Evolutionary conservation across 2,329 filamentous ascomycete genomes (phyloP).

Genomic region (Beauveria caledonica): DNA sequence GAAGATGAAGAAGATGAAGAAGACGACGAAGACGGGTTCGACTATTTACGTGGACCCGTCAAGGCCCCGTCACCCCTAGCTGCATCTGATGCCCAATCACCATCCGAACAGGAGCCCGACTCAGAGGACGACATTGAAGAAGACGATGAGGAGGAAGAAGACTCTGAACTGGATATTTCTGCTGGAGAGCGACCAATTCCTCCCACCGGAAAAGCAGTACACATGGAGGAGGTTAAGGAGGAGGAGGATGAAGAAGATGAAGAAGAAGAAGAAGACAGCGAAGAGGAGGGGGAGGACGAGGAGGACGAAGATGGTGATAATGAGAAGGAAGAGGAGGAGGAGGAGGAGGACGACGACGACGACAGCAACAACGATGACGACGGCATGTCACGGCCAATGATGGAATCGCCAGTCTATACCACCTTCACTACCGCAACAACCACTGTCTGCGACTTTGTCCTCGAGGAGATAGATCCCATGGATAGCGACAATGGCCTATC

Average conservation of each 20-base stretch:
- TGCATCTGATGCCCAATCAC: neutral
- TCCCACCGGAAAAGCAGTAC: neutral
- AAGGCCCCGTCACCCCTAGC: neutral
- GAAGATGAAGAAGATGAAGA: too few species aligned
- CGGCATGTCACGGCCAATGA: neutral
- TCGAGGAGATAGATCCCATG: slow-evolving; percentile 41
- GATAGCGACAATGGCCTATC: slow-evolving; percentile 36
- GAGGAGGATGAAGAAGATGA: neutral
- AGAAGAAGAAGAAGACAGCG: neutral
- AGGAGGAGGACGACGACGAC: neutral
- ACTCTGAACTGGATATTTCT: neutral
- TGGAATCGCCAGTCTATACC: slow-evolving; percentile 15
- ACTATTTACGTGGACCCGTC: neutral
- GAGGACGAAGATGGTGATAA: slow-evolving; percentile 9
- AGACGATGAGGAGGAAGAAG: neutral
- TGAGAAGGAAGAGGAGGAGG: neutral
- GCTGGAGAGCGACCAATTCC: neutral
- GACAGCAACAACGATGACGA: neutral
- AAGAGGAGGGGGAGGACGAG: neutral
- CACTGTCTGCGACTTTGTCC: slow-evolving; percentile 25
- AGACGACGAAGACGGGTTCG: too few species aligned
- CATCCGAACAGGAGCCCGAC: neutral
- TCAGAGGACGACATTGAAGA: neutral
- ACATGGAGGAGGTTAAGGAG: neutral
- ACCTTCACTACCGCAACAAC: slow-evolving; percentile 13